Base-by-base conservation (phyloP, 768 basidiomycete genomes). In the Phylloporus arenicola region DNA sequence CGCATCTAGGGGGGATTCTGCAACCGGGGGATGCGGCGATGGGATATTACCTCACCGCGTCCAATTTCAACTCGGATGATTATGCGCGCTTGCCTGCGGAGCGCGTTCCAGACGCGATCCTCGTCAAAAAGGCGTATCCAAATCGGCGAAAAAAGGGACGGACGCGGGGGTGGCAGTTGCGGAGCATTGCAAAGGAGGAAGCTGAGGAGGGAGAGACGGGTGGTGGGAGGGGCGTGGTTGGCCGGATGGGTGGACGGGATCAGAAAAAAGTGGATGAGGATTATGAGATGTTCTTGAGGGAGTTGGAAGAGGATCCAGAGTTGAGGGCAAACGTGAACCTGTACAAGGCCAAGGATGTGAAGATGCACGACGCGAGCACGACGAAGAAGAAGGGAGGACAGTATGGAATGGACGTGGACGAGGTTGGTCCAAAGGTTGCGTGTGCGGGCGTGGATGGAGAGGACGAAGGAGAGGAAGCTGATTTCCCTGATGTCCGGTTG, bases 71-170 rank as follows among this genome's bases (percentile, higher is more conserved):
- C 75, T 90, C 87, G 51, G 83, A 88, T 51, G 83, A 84, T 49
- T 98, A 86, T 62, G 82, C 90, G 6, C 69, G 75, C 25, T 74
- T 96, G 20, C 75, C 79, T 2, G 53, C 72, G 22, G 76, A 78
- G 17, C 80, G 86, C 34, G 76, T 95, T 47, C 96, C 95, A 2
- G 93, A 98, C 60, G 83, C 96, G 55, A 81, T 99, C 30, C 81
- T 99, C 14, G 86, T 96, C 53, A 89, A 90, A 75, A 98, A 99
- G 76, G 79, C 90, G 43, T 98, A 97, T 70, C 95, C 93, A 43
- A 89, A 92, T 69, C 74, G 92, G 30, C 70, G 94, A 51, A 96
- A 95, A 78, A 97, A 96, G 80, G 83, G 76, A 62, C 84, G 82
- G 69, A 70, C 88, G 6, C 76, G 96, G 44, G 80, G 73, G 53